A percentile compares a stretch with the other conserved stretches of the same genome.
Conservation (phyloP, 2,329 filamentous ascomycete species). For the Shiraia bambusicola region DNA sequence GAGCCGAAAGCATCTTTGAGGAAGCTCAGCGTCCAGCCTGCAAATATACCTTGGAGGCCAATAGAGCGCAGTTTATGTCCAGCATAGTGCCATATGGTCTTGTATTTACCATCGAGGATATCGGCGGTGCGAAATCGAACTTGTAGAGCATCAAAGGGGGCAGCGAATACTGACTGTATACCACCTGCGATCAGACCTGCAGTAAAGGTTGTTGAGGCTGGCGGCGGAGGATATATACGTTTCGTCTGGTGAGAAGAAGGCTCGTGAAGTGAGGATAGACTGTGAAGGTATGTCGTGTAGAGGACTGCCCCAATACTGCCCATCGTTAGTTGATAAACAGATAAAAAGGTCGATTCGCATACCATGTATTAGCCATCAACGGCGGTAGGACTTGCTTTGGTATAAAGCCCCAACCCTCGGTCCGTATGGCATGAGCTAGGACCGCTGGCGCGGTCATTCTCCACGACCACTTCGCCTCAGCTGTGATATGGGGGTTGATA, state of each 20-base stretch:
- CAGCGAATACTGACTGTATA: constrained; percentile 70
- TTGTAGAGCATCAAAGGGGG: constrained; percentile 74
- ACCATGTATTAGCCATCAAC: constrained; percentile 70
- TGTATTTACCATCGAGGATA: constrained; percentile 60
- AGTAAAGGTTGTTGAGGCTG: constrained; percentile 63
- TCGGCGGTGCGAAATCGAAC: constrained; percentile 68
- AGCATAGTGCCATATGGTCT: constrained; percentile 72
- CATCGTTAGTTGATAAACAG: constrained; percentile 7
- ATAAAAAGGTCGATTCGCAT: constrained; percentile 12
- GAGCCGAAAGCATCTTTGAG: constrained; percentile 69
- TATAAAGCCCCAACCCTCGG: constrained; percentile 73
- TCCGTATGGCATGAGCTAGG: constrained; percentile 64
- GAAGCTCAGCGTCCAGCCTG: constrained; percentile 69
- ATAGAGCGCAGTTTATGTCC: constrained; percentile 69
- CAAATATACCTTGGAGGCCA: constrained; percentile 70
- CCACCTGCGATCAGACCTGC: constrained; percentile 70
- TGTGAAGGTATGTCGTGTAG: constrained; percentile 74
- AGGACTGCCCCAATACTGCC: constrained; percentile 67
- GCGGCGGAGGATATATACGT: constrained; percentile 70
- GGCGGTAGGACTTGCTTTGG: constrained; percentile 77
- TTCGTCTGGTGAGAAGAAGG: constrained; percentile 62
- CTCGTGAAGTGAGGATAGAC: constrained; percentile 65
- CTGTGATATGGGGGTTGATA: constrained; percentile 58
- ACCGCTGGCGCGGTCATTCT: constrained; percentile 69
- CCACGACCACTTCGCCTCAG: constrained; percentile 58